A percentile compares a stretch with the other conserved stretches of the same genome.
Conservation (phyloP, 2,329 filamentous ascomycete species). For the Colletotrichum karsti region DNA sequence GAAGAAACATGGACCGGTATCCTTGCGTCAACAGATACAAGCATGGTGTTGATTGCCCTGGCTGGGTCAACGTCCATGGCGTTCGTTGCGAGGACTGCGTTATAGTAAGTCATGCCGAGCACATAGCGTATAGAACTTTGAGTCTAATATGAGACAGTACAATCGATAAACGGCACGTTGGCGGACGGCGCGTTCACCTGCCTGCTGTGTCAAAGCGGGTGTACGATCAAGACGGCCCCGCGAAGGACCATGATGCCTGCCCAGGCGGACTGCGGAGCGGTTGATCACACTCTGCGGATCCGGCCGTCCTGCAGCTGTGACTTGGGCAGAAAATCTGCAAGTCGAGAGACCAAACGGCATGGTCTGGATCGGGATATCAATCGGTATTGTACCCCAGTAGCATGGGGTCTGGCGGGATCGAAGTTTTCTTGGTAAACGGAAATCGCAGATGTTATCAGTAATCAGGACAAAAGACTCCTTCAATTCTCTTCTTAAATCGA, state of each 20-base stretch:
- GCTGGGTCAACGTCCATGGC: slow-evolving; percentile 18
- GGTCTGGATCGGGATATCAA: neutral
- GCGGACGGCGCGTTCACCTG: neutral
- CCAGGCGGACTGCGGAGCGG: neutral
- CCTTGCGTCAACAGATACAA: slow-evolving; percentile 28
- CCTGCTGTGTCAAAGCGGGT: neutral
- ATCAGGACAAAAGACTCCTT: neutral
- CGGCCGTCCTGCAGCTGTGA: neutral
- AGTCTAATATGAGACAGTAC: slow-evolving; percentile 2
- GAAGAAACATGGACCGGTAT: slow-evolving; percentile 20
- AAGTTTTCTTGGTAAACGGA: neutral
- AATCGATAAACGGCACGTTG: slow-evolving; percentile 7
- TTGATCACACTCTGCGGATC: neutral
- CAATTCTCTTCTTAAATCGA: too few species aligned
- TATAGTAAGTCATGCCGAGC: neutral
- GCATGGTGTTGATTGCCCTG: slow-evolving; percentile 24
- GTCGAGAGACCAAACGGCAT: neutral
- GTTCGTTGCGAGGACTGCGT: slow-evolving; percentile 25
- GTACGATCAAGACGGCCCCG: neutral
- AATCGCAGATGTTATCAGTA: neutral
- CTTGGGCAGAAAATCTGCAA: neutral
- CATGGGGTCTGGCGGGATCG: neutral
- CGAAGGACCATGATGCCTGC: neutral
- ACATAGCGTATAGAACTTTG: too few species aligned
- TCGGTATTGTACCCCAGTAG: neutral